These are phyloP conservation scores for Leucocoprinus sp. DNA, from an alignment of 768 basidiomycete genomes.

Conservation along the genomic window DNA sequence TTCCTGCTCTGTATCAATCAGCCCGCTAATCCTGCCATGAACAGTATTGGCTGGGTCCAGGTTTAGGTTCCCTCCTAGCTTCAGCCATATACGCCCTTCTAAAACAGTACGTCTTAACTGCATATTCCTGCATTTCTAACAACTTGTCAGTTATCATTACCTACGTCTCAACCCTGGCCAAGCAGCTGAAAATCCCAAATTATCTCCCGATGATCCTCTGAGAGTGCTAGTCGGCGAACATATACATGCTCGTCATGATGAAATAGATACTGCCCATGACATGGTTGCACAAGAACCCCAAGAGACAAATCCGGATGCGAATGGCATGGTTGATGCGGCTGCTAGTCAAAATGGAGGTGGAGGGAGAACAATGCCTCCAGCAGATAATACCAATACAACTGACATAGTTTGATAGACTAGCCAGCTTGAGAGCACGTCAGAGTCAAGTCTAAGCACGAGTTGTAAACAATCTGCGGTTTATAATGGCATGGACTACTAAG, in stretches of 20 bases:
- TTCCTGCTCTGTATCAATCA: not conserved
- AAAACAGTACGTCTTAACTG: slow-evolving; percentile 30
- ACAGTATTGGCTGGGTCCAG: slow-evolving; percentile 68
- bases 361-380: too few relatives aligned
- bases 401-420: too few relatives aligned
- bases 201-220: slow-evolving; percentile 34
- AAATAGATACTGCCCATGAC: not conserved
- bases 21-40: slow-evolving; percentile 7
- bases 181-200: slow-evolving; percentile 29
- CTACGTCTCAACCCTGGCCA: slow-evolving; percentile 43
- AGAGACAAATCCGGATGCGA: not conserved
- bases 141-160: slow-evolving; percentile 34
- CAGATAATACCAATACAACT: too few relatives aligned
- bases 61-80: slow-evolving; percentile 55
- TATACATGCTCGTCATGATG: not conserved
- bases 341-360: too few relatives aligned
- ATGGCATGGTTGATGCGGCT: not conserved
- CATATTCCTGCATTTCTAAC: not conserved
- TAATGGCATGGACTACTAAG: too few relatives aligned
- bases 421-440: too few relatives aligned
- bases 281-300: not conserved
- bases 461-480: too few relatives aligned
- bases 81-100: slow-evolving; percentile 48
- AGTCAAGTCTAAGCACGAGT: too few relatives aligned
- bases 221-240: slow-evolving; percentile 1